Conservation (phyloP, 140 eudicot species). For the Flaveria floridana region DNA sequence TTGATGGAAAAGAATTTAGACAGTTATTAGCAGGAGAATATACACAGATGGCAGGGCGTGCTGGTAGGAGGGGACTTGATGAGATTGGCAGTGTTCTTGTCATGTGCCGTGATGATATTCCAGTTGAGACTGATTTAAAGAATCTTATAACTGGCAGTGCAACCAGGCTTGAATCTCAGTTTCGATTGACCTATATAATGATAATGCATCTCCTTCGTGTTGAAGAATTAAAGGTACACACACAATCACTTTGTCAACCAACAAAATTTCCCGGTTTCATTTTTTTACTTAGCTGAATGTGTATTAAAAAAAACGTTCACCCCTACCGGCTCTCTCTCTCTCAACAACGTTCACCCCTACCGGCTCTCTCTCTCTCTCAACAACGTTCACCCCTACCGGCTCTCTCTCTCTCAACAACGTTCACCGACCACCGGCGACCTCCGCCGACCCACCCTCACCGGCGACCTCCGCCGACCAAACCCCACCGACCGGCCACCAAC, state of each 20-base stretch:
- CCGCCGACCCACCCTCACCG: too few species aligned
- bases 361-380: too few species aligned
- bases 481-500: too few species aligned
- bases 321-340: too few species aligned
- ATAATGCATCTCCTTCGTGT: constrained; percentile 98
- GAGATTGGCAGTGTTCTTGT: constrained; percentile 84
- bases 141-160: constrained; percentile 83
- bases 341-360: too few species aligned
- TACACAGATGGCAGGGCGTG: constrained; percentile 99
- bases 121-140: constrained; percentile 69
- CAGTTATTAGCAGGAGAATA: constrained; percentile 95
- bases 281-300: background rate
- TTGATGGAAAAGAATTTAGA: constrained; percentile 93
- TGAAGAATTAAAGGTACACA: constrained; percentile 87
- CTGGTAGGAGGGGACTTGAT: constrained; percentile 99
- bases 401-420: too few species aligned
- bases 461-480: too few species aligned
- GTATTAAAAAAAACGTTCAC: background rate
- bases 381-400: too few species aligned
- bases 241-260: constrained; percentile 1
- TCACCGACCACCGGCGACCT: too few species aligned
- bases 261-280: background rate
- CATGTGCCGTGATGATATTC: constrained; percentile 97
- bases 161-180: constrained; percentile 90
- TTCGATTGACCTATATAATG: constrained; percentile 95